Evolutionary conservation across 2,329 filamentous ascomycete genomes (phyloP).

Genomic region (Fusarium avenaceum): DNA sequence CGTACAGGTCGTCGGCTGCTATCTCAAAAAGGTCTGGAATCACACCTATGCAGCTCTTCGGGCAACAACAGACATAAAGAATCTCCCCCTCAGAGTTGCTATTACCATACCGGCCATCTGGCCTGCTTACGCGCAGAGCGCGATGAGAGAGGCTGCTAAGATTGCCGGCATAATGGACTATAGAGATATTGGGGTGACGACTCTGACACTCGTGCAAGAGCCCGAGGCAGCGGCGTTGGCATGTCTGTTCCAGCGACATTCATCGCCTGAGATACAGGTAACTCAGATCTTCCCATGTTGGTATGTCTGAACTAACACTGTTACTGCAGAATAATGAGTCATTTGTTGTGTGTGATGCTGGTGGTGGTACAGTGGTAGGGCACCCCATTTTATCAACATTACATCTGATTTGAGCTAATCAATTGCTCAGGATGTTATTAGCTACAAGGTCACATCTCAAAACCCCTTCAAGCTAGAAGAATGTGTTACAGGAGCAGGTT

Average conservation of each 20-base stretch:
- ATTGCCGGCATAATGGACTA: neutral
- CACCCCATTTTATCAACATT: no score
- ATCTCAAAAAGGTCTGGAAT: conserved; percentile 19
- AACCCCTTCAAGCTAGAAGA: neutral
- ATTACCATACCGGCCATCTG: conserved; percentile 2
- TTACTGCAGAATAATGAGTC: neutral
- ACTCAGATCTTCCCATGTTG: no score
- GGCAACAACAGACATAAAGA: neutral
- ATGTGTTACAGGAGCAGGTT: neutral
- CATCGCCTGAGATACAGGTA: neutral
- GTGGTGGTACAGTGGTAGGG: neutral
- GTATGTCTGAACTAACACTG: no score
- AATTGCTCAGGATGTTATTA: conserved; percentile 1
- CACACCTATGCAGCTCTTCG: conserved; percentile 8
- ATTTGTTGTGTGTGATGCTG: conserved; percentile 6
- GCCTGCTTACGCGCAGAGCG: neutral
- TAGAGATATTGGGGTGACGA: conserved; percentile 1
- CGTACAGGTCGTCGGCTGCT: neutral
- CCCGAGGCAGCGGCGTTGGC: conserved; percentile 4
- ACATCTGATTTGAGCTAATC: no score
- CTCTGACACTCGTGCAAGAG: neutral
- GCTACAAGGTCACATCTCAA: neutral
- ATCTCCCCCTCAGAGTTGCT: neutral
- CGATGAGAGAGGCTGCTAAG: neutral
- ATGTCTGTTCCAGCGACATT: neutral